A percentile compares a stretch with the other conserved stretches of the same genome.
Evolutionary conservation across 192 early-diverging fungal genomes (phyloP).

Genomic region (Umbelopsis sp.): DNA sequence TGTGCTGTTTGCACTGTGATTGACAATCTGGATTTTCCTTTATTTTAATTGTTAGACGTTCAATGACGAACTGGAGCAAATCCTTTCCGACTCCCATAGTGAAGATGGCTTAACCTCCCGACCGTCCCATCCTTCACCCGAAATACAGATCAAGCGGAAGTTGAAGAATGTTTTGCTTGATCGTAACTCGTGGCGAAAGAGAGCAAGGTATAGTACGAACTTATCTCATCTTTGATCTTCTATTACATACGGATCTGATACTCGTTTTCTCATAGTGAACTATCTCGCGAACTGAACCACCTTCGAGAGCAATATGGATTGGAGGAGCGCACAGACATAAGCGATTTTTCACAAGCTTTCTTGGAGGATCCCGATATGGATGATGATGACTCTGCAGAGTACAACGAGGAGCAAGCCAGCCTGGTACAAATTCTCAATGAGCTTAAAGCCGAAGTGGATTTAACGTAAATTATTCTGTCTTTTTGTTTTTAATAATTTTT

Average conservation of each 20-base stretch:
- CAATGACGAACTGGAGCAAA: conserved; percentile 22
- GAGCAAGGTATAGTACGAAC: conserved; percentile 10
- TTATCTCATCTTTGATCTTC: background rate
- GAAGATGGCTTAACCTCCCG: conserved; percentile 1
- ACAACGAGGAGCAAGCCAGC: conserved; percentile 10
- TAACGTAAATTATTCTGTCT: background rate
- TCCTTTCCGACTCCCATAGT: conserved; percentile 1
- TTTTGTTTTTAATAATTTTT: too few relatives aligned
- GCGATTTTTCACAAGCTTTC: background rate
- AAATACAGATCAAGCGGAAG: conserved; percentile 21
- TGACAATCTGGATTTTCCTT: too few relatives aligned
- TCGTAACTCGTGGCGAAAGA: conserved; percentile 18
- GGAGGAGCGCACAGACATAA: conserved; percentile 1
- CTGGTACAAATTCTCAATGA: conserved; percentile 7
- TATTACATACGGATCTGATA: too few relatives aligned
- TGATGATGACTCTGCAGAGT: background rate
- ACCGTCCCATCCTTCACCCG: conserved; percentile 22
- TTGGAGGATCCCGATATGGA: background rate
- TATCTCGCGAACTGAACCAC: background rate
- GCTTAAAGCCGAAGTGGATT: background rate
- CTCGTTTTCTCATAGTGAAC: background rate
- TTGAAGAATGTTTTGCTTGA: conserved; percentile 17
- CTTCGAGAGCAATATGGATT: conserved; percentile 6
- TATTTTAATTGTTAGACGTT: background rate
- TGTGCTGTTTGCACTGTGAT: too few relatives aligned